These are phyloP conservation scores for Aspergillus wentii DNA, from an alignment of 495 filamentous ascomycete genomes.

Conservation along the genomic window DNA sequence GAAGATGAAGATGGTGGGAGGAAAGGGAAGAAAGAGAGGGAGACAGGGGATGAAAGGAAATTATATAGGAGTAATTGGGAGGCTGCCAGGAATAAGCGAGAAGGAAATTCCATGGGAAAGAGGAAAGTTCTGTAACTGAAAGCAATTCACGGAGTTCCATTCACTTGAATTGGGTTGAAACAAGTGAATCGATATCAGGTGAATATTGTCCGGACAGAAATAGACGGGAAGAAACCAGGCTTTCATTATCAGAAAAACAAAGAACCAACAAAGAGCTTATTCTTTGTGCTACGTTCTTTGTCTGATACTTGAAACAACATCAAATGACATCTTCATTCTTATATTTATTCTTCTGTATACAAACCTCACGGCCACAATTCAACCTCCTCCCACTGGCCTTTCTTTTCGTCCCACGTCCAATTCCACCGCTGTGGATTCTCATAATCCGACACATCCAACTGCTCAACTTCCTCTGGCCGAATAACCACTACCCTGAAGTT, in stretches of 20 bases:
- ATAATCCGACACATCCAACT: conserved; percentile 65
- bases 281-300: too few species aligned
- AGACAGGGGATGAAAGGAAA: neutral
- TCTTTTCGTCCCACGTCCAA: conserved; percentile 48
- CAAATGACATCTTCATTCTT: neutral
- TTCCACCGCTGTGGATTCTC: conserved; percentile 59
- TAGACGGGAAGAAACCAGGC: too few species aligned
- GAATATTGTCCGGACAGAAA: too few species aligned
- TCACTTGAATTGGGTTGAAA: too few species aligned
- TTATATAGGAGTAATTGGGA: too few species aligned
- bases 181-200: too few species aligned
- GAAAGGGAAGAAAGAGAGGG: neutral
- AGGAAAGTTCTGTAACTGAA: too few species aligned
- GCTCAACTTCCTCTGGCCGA: conserved; percentile 74
- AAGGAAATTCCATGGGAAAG: too few species aligned
- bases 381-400: conserved; percentile 62
- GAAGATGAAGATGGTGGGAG: neutral
- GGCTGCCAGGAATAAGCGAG: too few species aligned
- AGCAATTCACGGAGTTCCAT: too few species aligned
- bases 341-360: neutral
- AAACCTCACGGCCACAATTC: conserved; percentile 74
- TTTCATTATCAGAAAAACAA: too few species aligned
- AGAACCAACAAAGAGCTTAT: too few species aligned
- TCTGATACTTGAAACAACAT: neutral
- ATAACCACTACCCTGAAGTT: conserved; percentile 89